Percentiles rank a stretch among this genome's conserved stretches.
phyloP scores from a whole-genome alignment of 371 early-diverging fungal genomes.

The Apophysomyces trapeziformis region DNA sequence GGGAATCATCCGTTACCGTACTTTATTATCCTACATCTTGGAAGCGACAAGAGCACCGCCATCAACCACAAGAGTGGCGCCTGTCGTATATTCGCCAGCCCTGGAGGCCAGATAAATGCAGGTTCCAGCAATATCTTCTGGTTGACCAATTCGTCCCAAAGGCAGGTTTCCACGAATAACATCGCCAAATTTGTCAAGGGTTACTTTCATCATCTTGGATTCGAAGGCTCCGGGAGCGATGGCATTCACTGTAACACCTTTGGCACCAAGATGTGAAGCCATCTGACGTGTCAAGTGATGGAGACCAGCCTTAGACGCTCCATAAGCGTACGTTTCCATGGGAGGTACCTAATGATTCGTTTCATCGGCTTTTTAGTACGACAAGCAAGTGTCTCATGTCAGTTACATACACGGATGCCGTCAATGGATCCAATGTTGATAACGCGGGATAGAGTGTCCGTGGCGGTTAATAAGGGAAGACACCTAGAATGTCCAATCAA shows the following conservation, averaged over 20 bases:
- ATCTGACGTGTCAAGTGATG: conserved; percentile 75
- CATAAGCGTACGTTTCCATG: conserved; percentile 71
- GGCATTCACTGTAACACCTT: conserved; percentile 79
- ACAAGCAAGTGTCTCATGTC: neutral
- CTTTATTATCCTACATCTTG: conserved; percentile 36
- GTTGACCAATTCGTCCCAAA: conserved; percentile 74
- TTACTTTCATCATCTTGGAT: conserved; percentile 89
- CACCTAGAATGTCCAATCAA: conserved; percentile 36
- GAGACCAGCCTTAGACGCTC: conserved; percentile 80
- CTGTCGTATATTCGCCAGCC: conserved; percentile 85
- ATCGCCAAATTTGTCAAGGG: conserved; percentile 63
- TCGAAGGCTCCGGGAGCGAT: conserved; percentile 91
- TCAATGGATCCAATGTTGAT: conserved; percentile 78
- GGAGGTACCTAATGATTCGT: conserved; percentile 15
- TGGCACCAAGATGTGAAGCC: conserved; percentile 63
- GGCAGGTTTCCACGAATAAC: conserved; percentile 64
- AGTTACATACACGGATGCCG: conserved; percentile 57
- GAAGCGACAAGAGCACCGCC: conserved; percentile 70
- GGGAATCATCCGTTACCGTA: no score
- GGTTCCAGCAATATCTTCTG: conserved; percentile 90
- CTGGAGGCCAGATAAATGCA: conserved; percentile 78
- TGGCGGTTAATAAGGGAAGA: conserved; percentile 72
- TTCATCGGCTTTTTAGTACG: neutral
- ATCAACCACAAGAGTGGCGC: conserved; percentile 83
- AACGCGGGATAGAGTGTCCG: conserved; percentile 43